phyloP scores from a whole-genome alignment of 2,329 filamentous ascomycete species.

The Pezicula neosporulosa region DNA sequence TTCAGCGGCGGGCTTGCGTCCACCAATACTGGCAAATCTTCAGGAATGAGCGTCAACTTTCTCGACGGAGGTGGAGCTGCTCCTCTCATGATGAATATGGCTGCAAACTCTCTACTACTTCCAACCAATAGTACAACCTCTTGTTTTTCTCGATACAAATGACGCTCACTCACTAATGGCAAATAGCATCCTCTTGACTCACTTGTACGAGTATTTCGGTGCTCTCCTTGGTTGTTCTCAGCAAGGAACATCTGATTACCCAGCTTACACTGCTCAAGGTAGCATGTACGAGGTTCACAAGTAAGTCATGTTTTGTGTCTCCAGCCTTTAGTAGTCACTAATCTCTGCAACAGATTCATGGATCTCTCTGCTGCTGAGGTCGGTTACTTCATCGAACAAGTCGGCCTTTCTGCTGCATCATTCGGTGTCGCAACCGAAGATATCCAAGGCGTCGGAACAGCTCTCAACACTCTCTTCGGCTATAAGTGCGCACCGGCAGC shows the following conservation, averaged over 20 bases:
- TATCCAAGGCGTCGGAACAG: conserved; percentile 42
- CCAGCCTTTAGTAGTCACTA: background rate
- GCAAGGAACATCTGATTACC: conserved; percentile 46
- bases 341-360: conserved; percentile 44
- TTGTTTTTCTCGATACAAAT: background rate
- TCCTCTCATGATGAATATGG: conserved; percentile 51
- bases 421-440: conserved; percentile 56
- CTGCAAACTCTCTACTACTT: conserved; percentile 44
- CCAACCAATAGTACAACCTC: conserved; percentile 50
- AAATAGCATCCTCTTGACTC: conserved; percentile 45
- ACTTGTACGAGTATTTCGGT: conserved; percentile 61
- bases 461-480: conserved; percentile 48
- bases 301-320: conserved; percentile 8
- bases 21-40: conserved; percentile 45
- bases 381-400: conserved; percentile 57
- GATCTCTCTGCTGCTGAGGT: conserved; percentile 46
- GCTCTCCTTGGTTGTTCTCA: conserved; percentile 51
- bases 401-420: conserved; percentile 51
- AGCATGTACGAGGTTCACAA: conserved; percentile 53
- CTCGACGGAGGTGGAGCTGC: conserved; percentile 55
- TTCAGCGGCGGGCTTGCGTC: conserved; percentile 53
- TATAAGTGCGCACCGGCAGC: conserved; percentile 45
- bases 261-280: conserved; percentile 41
- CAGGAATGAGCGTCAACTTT: conserved; percentile 52
- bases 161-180: background rate